Conservation (phyloP, 345 rosid genomes). For the Eucalyptus sp. region DNA sequence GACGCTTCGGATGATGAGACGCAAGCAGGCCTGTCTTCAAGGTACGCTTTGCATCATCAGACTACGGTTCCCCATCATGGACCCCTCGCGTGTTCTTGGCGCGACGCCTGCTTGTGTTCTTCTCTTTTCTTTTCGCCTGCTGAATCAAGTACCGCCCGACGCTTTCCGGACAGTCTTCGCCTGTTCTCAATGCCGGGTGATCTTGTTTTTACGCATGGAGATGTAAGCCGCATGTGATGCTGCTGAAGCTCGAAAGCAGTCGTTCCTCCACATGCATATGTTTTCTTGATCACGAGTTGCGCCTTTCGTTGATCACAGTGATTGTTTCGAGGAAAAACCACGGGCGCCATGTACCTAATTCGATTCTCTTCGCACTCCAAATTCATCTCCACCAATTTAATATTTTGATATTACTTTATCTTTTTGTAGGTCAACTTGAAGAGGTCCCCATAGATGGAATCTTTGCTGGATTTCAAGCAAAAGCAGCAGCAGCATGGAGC, state of each 20-base stretch:
- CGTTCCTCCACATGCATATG: background rate
- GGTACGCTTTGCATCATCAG: constrained; percentile 7
- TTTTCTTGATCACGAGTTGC: background rate
- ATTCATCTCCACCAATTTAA: background rate
- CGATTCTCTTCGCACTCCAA: background rate
- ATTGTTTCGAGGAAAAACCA: background rate
- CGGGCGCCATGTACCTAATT: background rate
- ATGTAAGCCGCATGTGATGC: background rate
- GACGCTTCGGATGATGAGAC: constrained; percentile 21
- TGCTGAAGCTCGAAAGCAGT: background rate
- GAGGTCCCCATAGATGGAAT: background rate
- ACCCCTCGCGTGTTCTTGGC: background rate
- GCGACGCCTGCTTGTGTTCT: background rate
- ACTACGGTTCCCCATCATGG: background rate
- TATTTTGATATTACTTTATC: background rate
- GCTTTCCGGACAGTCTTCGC: background rate
- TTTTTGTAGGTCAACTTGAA: constrained; percentile 4
- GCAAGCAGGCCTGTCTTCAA: constrained; percentile 17
- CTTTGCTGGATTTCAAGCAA: background rate
- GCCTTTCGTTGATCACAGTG: background rate
- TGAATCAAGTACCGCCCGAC: background rate
- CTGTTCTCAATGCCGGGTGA: background rate
- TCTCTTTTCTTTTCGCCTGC: background rate
- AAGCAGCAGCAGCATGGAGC: background rate
- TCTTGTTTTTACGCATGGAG: background rate